Evolutionary conservation across 805 yeast species (phyloP).

Genomic region (Dipodascus albidus): DNA sequence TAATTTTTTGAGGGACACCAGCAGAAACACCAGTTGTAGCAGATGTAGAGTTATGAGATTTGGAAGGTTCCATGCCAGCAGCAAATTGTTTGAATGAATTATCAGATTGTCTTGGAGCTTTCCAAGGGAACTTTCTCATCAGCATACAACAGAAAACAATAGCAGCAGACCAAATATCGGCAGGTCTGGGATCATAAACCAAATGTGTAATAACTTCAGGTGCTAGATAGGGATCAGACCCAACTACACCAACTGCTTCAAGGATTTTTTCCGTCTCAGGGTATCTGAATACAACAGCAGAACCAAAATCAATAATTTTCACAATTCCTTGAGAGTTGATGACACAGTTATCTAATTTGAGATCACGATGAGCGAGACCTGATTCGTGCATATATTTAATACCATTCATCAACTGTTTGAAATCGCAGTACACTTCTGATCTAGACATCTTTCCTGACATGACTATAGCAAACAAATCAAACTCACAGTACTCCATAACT

Average conservation of each 20-base stretch:
- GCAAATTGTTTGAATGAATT: constrained; percentile 69
- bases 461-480: constrained; percentile 84
- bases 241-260: constrained; percentile 76
- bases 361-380: constrained; percentile 86
- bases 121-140: constrained; percentile 89
- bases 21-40: constrained; percentile 8
- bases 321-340: constrained; percentile 73
- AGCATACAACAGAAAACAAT: constrained; percentile 89
- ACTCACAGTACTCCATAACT: constrained; percentile 92
- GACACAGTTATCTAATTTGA: constrained; percentile 88
- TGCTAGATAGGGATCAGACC: constrained; percentile 82
- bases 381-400: constrained; percentile 68
- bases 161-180: constrained; percentile 89
- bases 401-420: constrained; percentile 76
- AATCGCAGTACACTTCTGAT: constrained; percentile 77
- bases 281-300: constrained; percentile 82
- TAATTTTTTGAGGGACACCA: not conserved
- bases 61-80: constrained; percentile 8
- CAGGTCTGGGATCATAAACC: constrained; percentile 84
- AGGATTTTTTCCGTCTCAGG: constrained; percentile 66
- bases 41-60: constrained; percentile 11
- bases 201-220: constrained; percentile 82
- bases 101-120: constrained; percentile 74
- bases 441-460: constrained; percentile 83
- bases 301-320: constrained; percentile 85